Evolutionary conservation across 768 basidiomycete species (phyloP).

Genomic region (Coprinopsis marcescibilis): DNA sequence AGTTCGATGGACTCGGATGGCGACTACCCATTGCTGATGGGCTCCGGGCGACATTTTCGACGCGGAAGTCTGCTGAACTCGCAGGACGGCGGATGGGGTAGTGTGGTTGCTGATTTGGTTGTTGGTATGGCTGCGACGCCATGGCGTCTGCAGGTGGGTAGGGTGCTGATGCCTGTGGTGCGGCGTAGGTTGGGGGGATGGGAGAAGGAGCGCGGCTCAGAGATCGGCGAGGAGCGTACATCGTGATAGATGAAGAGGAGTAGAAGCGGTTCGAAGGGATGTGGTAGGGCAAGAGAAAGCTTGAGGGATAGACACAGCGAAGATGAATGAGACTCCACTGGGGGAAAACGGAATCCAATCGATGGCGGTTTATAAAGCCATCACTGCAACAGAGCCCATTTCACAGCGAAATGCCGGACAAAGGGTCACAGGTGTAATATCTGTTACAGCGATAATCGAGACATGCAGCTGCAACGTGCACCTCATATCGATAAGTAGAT

Average conservation of each 20-base stretch:
- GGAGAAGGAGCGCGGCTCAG: constrained; percentile 12
- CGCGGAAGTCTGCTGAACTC: constrained; percentile 54
- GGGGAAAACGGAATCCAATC: too few species aligned
- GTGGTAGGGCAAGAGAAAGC: too few species aligned
- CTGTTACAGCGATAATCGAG: background rate
- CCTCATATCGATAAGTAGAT: background rate
- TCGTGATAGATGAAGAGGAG: constrained; percentile 1
- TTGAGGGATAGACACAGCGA: too few species aligned
- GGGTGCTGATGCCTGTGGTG: background rate
- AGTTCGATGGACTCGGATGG: constrained; percentile 21
- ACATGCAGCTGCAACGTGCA: constrained; percentile 15
- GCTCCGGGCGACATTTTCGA: constrained; percentile 47
- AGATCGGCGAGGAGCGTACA: constrained; percentile 13
- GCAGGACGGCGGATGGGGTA: constrained; percentile 31
- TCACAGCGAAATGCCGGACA: too few species aligned
- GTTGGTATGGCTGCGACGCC: background rate
- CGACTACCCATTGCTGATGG: constrained; percentile 20
- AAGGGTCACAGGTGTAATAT: background rate
- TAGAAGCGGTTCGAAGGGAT: background rate
- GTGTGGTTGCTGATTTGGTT: background rate
- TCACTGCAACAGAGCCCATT: too few species aligned
- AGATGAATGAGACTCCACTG: too few species aligned
- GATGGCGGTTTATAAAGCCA: too few species aligned
- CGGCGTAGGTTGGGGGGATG: constrained; percentile 6
- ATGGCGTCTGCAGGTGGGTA: constrained; percentile 7